These are phyloP conservation scores for Cladosporium sp. DNA, from an alignment of 2,329 filamentous ascomycete species.

Conservation along the genomic window DNA sequence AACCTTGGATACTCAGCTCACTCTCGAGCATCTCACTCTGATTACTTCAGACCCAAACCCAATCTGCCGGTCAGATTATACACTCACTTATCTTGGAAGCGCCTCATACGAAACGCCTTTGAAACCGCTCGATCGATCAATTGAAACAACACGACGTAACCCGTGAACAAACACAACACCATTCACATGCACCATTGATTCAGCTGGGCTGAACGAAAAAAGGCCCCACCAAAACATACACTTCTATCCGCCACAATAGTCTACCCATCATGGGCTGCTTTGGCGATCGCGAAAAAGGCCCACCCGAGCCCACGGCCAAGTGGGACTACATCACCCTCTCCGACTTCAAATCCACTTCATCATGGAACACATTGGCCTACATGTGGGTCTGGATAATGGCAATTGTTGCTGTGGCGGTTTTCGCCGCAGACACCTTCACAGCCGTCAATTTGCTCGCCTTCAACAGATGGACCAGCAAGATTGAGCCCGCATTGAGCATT, in stretches of 20 bases:
- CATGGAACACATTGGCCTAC: constrained; percentile 74
- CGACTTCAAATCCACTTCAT: constrained; percentile 82
- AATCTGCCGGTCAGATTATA: constrained; percentile 13
- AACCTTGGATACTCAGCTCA: not conserved
- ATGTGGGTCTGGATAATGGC: constrained; percentile 78
- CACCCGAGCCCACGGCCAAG: constrained; percentile 48
- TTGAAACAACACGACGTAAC: not conserved
- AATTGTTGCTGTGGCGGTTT: constrained; percentile 74
- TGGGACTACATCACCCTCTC: constrained; percentile 79
- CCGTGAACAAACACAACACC: not conserved
- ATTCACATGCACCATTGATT: constrained; percentile 7
- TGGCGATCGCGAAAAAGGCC: constrained; percentile 32
- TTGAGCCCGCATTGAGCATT: constrained; percentile 72
- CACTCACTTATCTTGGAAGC: not conserved
- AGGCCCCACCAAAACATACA: not conserved
- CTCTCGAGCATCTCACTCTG: not conserved
- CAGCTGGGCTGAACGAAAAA: constrained; percentile 12
- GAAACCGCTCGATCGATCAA: not conserved
- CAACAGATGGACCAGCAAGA: constrained; percentile 79
- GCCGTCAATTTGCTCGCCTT: constrained; percentile 87
- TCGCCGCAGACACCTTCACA: constrained; percentile 86
- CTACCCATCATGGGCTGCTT: constrained; percentile 30
- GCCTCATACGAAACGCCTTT: not conserved
- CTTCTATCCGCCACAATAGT: not conserved
- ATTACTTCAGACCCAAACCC: too few species aligned